A percentile compares a stretch with the other conserved stretches of the same genome.
Evolutionary conservation across 208 protist species (phyloP).

Genomic region (Strigomonas oncopelti): DNA sequence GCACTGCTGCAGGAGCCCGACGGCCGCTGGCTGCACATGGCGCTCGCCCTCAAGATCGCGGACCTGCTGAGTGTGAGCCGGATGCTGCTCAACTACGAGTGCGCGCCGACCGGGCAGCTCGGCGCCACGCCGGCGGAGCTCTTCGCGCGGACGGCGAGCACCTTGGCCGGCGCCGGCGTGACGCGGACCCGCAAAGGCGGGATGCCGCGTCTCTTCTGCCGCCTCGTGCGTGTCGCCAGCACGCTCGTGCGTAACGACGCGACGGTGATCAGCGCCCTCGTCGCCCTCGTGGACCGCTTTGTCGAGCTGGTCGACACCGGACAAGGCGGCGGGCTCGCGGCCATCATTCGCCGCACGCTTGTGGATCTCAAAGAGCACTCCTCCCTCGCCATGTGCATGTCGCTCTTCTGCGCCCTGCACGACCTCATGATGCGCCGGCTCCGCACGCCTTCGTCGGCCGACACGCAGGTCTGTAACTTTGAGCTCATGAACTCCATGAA

Average conservation of each 20-base stretch:
- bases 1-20: constrained; percentile 46
- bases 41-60: constrained; percentile 63
- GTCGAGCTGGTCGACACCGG: constrained; percentile 41
- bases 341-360: constrained; percentile 31
- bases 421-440: constrained; percentile 71
- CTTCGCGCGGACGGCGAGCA: constrained; percentile 6
- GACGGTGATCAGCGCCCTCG: constrained; percentile 26
- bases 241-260: constrained; percentile 53
- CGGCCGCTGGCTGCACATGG: constrained; percentile 69
- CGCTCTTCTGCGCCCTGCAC: constrained; percentile 52
- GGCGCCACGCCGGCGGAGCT: constrained; percentile 17
- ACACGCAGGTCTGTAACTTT: constrained; percentile 35
- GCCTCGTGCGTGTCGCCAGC: constrained; percentile 64
- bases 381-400: constrained; percentile 57
- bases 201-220: constrained; percentile 73
- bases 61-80: constrained; percentile 50
- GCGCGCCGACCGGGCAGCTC: constrained; percentile 19
- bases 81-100: constrained; percentile 51
- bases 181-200: constrained; percentile 41
- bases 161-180: constrained; percentile 8
- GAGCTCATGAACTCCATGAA: constrained; percentile 67
- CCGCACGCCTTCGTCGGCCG: constrained; percentile 32
- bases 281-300: constrained; percentile 42
- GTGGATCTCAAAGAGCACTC: constrained; percentile 63
- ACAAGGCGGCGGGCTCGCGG: constrained; percentile 27